A percentile compares a stretch with the other conserved stretches of the same genome.
Evolutionary conservation across 305 asterid species (phyloP).

Genomic region (Fraxinus paxiana): DNA sequence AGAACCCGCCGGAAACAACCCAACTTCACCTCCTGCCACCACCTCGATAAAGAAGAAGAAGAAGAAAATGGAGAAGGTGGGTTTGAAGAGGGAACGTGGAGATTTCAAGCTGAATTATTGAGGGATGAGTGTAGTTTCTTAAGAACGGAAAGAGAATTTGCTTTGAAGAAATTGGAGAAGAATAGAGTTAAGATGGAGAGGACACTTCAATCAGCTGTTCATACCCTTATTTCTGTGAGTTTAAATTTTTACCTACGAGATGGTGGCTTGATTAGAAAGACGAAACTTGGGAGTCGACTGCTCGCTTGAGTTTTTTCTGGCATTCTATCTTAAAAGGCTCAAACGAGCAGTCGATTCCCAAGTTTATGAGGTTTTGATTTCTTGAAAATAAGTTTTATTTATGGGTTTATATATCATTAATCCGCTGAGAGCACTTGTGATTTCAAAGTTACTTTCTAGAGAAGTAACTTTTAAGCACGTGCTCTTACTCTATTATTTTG

Average conservation of each 20-base stretch:
- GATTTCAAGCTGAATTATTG: constrained; percentile 69
- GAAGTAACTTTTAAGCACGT: background rate
- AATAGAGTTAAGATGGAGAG: constrained; percentile 52
- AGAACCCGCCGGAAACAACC: constrained; percentile 51
- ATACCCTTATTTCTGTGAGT: constrained; percentile 59
- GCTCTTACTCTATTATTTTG: background rate
- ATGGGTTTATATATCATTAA: background rate
- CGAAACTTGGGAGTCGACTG: background rate
- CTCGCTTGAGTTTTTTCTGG: background rate
- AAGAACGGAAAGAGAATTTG: constrained; percentile 63
- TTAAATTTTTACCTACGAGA: background rate
- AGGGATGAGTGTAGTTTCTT: constrained; percentile 63
- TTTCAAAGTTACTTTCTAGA: background rate
- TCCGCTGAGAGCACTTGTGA: background rate
- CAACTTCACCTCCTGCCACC: constrained; percentile 20
- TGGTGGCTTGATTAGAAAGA: background rate
- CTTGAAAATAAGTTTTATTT: background rate
- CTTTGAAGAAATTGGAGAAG: constrained; percentile 55
- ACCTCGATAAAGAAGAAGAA: background rate
- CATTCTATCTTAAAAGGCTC: background rate
- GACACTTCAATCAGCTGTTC: constrained; percentile 54
- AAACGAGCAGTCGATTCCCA: background rate
- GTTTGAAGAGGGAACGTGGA: constrained; percentile 62
- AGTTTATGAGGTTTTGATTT: background rate
- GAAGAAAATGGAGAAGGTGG: constrained; percentile 18